Conservation (phyloP, 2,329 filamentous ascomycete species). For the Nakataea oryzae region DNA sequence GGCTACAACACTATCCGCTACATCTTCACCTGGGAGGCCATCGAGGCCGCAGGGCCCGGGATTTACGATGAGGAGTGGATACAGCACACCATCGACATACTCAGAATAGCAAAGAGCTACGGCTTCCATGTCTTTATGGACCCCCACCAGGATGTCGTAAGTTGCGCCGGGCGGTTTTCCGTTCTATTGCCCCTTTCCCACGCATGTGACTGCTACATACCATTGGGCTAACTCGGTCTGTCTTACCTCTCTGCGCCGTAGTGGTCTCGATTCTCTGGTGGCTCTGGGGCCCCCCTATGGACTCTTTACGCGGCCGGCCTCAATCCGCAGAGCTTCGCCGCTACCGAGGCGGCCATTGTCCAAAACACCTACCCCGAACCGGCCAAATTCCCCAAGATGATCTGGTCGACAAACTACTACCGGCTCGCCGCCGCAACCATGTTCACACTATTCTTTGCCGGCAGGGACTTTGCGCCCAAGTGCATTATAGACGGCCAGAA, state of each 20-base stretch:
- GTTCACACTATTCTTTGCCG: conserved; percentile 90
- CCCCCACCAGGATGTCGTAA: conserved; percentile 90
- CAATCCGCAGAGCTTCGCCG: conserved; percentile 74
- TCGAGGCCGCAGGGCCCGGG: conserved; percentile 84
- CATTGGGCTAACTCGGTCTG: conserved; percentile 10
- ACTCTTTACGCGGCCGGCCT: conserved; percentile 90
- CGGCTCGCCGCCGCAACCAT: conserved; percentile 80
- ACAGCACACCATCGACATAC: conserved; percentile 74
- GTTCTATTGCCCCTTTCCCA: not conserved
- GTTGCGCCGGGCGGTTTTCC: conserved; percentile 19
- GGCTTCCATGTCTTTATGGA: conserved; percentile 98
- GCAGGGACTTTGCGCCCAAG: conserved; percentile 85
- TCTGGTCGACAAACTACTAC: conserved; percentile 97
- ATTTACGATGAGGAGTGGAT: conserved; percentile 93
- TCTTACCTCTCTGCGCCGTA: conserved; percentile 16
- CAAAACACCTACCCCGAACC: conserved; percentile 89
- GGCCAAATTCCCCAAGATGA: conserved; percentile 90
- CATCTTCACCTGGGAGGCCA: conserved; percentile 98
- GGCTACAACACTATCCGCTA: conserved; percentile 97
- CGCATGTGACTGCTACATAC: not conserved
- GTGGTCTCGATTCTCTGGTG: conserved; percentile 93
- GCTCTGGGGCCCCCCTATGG: conserved; percentile 95
- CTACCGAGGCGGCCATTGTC: conserved; percentile 84
- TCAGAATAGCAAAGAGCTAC: conserved; percentile 78
- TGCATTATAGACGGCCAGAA: conserved; percentile 87